Conservation (phyloP, 129 eudicot genomes). For the Erigeron canadensis region DNA sequence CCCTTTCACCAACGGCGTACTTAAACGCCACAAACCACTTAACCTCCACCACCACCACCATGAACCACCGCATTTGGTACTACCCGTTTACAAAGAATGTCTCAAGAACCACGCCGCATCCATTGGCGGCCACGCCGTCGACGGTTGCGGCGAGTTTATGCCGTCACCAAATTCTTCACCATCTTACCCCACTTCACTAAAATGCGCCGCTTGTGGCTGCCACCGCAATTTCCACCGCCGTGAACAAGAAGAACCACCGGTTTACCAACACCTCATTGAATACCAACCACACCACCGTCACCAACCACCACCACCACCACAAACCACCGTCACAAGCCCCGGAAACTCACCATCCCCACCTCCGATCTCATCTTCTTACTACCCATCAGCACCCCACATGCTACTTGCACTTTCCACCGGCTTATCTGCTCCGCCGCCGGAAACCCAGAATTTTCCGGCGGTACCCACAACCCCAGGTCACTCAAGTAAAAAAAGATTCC, state of each 20-base stretch:
- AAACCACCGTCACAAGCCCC: slow-evolving; percentile 14
- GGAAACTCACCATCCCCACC: slow-evolving; percentile 40
- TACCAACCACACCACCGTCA: slow-evolving; percentile 80
- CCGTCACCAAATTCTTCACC: slow-evolving; percentile 37
- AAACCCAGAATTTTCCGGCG: slow-evolving; percentile 28
- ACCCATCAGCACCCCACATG: slow-evolving; percentile 46
- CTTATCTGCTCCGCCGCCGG: slow-evolving; percentile 29
- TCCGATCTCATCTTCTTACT: slow-evolving; percentile 44
- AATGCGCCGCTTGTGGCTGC: slow-evolving; percentile 46
- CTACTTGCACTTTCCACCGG: slow-evolving; percentile 35
- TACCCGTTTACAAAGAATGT: slow-evolving; percentile 65
- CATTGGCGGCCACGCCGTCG: slow-evolving; percentile 39
- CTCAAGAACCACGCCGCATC: slow-evolving; percentile 63
- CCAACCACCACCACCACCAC: slow-evolving; percentile 60
- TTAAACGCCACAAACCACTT: slow-evolving; percentile 55
- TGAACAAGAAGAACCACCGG: slow-evolving; percentile 59
- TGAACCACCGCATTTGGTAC: slow-evolving; percentile 33
- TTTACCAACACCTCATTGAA: slow-evolving; percentile 39
- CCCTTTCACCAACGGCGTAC: slow-evolving; percentile 56
- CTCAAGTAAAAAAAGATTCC: slow-evolving; percentile 24
- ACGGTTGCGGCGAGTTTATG: slow-evolving; percentile 44
- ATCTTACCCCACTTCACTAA: slow-evolving; percentile 33
- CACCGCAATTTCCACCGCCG: slow-evolving; percentile 99
- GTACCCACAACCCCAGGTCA: slow-evolving; percentile 26
- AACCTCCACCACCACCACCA: slow-evolving; percentile 39